Evolutionary conservation across 2,329 filamentous ascomycete species (phyloP), one percentile per base, ranked within the genome.

Genomic region (Trichophyton mentagrophytes): DNA sequence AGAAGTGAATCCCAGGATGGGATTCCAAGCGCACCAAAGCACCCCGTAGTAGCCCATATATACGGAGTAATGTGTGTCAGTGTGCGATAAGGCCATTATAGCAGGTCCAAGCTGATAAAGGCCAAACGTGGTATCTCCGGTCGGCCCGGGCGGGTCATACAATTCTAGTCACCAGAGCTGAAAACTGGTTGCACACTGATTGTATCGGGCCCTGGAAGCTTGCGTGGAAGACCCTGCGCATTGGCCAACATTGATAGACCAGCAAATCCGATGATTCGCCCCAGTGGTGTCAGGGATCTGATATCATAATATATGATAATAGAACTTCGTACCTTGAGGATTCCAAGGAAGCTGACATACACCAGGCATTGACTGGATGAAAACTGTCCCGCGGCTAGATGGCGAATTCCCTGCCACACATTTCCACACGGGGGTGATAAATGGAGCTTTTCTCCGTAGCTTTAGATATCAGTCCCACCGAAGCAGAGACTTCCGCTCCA

Each of bases 251-350:
- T 36, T 36, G 27, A 55, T 36, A 17, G 27, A 36, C 6, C 49
- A 55, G n/a, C 49, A n/a, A 55, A 27, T 38, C 9, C 33, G n/a
- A 36, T 6, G 49, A 27, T 38, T 27, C 49, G 49, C 27, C 20
- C 46, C 46, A 17, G 49, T 11, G 27, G 49, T 33, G 3, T 20
- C 27, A 11, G n/a, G 49, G 49, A 36, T 55, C 27, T 55, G 49
- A 55, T 33, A 55, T 55, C 49, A 55, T 55, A 55, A 36, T 33
- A 55, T 55, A 38, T 55, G 33, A 33, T 55, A 55, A 55, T 15
- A 55, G 27, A 30, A 5, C 27, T 30, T 30, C 27, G 30, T 36
- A 20, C 15, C 22, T 17, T 36, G 25, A 55, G 30, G 13, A 33
- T 11, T 53, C 46, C 20, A 49, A 22, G 46, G 20, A 49, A 49